Base-by-base conservation (phyloP, 805 yeast genomes). In the Saccharomycopsis lassenensis region DNA sequence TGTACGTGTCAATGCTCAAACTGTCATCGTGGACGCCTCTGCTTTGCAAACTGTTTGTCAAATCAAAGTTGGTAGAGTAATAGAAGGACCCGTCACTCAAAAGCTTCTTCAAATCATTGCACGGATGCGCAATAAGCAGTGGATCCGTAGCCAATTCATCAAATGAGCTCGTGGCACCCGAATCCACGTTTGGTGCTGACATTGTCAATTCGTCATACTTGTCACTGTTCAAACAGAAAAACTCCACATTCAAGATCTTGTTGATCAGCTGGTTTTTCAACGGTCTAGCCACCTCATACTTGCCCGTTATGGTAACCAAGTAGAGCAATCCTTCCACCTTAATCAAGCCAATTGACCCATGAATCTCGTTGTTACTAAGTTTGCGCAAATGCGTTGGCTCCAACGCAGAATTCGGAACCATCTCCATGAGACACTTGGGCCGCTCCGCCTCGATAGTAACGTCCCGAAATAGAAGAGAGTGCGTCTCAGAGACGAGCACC, bases 11-110 rank as follows among this genome's bases (percentile, higher is more conserved):
- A 41, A 61, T 57, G 33, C 74, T 64, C 32, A 71, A 49, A 0
- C 73, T 60, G 39, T 61, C 59, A 1, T 56, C 52, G 28, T 59
- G 55, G 7, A 76, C 58, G 2, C 89, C 93, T 52, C 94, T 62
- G 32, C 72, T 64, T 56, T 89, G 97, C 44, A 91, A 60, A 5
- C 78, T 64, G n/a, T 85, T 78, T 0, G 98, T 91, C 48, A 91
- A 59, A 56, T 91, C 98, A 56, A 86, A 91, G 58, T 86, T 89
- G 4, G 85, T 77, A 37, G 95, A 83, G 59, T 79, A 91, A 57
- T 83, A 89, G 53, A 91, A 91, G 1, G 94, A 83, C 3, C 97
- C 96, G 52, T 81, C 82, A 17, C 78, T 67, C 34, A 91, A 60
- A 30, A 91, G 62, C 55, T 84, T 86, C 47, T 77, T 71, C 42